phyloP scores from a whole-genome alignment of 2,329 filamentous ascomycete genomes.

The Diaporthe helianthi region DNA sequence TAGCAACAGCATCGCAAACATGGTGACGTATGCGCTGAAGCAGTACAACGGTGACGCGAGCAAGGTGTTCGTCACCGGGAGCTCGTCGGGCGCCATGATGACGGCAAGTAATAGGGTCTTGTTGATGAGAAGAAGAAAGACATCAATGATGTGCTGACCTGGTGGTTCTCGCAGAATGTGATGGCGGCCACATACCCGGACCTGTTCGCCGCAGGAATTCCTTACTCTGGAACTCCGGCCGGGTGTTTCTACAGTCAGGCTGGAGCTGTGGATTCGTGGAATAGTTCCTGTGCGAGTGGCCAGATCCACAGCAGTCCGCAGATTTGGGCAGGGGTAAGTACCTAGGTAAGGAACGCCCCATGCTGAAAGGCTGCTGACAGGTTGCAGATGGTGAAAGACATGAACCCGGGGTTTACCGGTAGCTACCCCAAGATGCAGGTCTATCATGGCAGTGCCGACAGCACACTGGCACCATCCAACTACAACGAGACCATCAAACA shows the following conservation, averaged over 20 bases:
- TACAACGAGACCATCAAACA: slow-evolving; percentile 52
- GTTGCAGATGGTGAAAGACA: slow-evolving; percentile 46
- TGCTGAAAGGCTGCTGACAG: too few species aligned
- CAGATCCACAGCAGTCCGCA: slow-evolving; percentile 50
- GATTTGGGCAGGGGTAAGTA: slow-evolving; percentile 48
- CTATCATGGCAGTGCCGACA: slow-evolving; percentile 54
- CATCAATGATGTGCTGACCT: too few species aligned
- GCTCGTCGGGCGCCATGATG: slow-evolving; percentile 61
- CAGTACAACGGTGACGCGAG: slow-evolving; percentile 55
- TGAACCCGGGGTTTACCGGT: slow-evolving; percentile 59
- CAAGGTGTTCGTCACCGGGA: slow-evolving; percentile 57
- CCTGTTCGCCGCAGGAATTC: slow-evolving; percentile 58
- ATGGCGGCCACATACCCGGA: slow-evolving; percentile 63
- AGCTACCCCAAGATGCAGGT: slow-evolving; percentile 47
- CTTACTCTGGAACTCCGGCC: slow-evolving; percentile 60
- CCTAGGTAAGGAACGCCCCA: too few species aligned
- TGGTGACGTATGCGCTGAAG: slow-evolving; percentile 57
- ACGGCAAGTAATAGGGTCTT: slow-evolving; percentile 43
- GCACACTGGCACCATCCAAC: slow-evolving; percentile 48
- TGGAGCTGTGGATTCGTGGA: slow-evolving; percentile 53
- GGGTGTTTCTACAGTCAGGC: slow-evolving; percentile 56
- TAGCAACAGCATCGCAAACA: slow-evolving; percentile 57
- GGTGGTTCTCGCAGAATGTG: slow-evolving; percentile 43
- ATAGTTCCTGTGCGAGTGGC: slow-evolving; percentile 60
- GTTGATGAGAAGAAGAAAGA: background rate